Conservation (phyloP, 2,329 filamentous ascomycete species). For the Fusarium sp. region DNA sequence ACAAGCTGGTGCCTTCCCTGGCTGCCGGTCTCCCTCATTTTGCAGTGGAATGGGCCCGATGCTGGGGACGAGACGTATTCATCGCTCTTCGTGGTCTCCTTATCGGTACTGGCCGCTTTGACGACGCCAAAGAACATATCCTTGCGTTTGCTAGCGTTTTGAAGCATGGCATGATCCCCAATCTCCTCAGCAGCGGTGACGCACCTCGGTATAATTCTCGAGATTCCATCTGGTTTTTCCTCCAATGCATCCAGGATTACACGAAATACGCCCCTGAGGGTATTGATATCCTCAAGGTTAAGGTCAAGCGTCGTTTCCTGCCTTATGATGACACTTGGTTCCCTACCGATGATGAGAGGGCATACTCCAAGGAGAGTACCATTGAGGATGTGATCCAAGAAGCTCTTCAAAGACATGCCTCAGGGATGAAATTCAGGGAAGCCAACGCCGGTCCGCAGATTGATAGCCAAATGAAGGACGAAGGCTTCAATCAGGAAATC, state of each 20-base stretch:
- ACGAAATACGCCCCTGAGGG: conserved; percentile 83
- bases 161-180: conserved; percentile 99
- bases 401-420: conserved; percentile 89
- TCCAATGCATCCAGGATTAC: conserved; percentile 97
- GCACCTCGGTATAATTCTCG: conserved; percentile 93
- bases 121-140: conserved; percentile 93
- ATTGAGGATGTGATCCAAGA: conserved; percentile 93
- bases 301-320: conserved; percentile 84
- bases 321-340: conserved; percentile 98
- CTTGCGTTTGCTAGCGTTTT: conserved; percentile 93
- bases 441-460: conserved; percentile 90
- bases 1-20: conserved; percentile 84
- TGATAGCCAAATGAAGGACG: conserved; percentile 91
- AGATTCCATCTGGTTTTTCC: conserved; percentile 97
- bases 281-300: conserved; percentile 75
- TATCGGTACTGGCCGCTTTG: conserved; percentile 87
- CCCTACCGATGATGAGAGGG: conserved; percentile 78
- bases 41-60: conserved; percentile 90
- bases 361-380: conserved; percentile 86
- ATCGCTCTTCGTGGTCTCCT: conserved; percentile 94
- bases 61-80: conserved; percentile 97
- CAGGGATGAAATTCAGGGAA: conserved; percentile 90
- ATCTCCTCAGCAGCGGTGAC: conserved; percentile 86
- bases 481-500: conserved; percentile 92
- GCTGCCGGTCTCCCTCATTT: conserved; percentile 96